Evolutionary conservation across 2,329 filamentous ascomycete genomes (phyloP).

Genomic region (Claviceps digitariae): DNA sequence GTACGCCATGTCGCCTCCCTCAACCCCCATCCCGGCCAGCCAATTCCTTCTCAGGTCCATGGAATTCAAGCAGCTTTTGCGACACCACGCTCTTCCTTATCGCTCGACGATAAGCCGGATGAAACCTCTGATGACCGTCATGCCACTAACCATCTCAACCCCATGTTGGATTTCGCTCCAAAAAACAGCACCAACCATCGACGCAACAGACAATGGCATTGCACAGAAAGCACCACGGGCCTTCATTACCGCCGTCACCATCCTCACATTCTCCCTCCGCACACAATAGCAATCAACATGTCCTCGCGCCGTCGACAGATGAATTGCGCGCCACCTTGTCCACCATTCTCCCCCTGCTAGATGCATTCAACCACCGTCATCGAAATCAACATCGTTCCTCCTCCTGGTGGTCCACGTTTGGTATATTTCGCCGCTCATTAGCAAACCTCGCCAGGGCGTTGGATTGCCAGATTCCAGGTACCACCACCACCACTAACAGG

Average conservation of each 20-base stretch:
- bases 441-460: slow-evolving; percentile 31
- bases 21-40: too few relatives aligned
- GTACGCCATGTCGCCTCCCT: too few relatives aligned
- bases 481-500: too few relatives aligned
- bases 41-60: too few relatives aligned
- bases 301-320: slow-evolving; percentile 3
- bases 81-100: neutral
- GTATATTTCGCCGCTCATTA: slow-evolving; percentile 55
- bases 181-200: neutral
- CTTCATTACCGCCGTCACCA: neutral
- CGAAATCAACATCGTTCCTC: slow-evolving; percentile 76
- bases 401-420: slow-evolving; percentile 68
- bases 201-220: neutral
- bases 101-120: neutral
- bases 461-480: neutral
- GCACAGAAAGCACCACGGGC: neutral
- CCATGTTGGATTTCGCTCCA: neutral
- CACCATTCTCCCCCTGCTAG: slow-evolving; percentile 41
- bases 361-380: slow-evolving; percentile 69
- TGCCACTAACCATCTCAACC: neutral
- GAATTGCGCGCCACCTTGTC: slow-evolving; percentile 19
- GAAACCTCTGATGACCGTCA: neutral
- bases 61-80: too few relatives aligned
- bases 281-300: neutral
- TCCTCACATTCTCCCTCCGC: neutral